Percentiles rank a stretch among this genome's conserved stretches.
These are phyloP conservation scores for Cyathus striatus DNA, from an alignment of 768 basidiomycete genomes.

Conservation along the genomic window DNA sequence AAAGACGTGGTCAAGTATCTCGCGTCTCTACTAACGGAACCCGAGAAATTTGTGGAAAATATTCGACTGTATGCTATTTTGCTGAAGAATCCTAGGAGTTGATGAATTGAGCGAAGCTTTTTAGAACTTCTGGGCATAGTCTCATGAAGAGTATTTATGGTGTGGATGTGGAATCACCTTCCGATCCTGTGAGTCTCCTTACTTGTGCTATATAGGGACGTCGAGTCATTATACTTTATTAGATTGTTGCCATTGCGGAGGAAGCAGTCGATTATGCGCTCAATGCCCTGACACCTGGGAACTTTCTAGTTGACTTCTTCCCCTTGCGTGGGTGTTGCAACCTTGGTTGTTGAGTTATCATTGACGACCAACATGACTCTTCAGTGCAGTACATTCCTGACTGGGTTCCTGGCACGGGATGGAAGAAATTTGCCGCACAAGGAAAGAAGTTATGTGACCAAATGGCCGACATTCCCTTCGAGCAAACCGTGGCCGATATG, in stretches of 20 bases:
- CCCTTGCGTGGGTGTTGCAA: conserved; percentile 11
- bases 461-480: conserved; percentile 33
- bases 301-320: conserved; percentile 21
- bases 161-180: conserved; percentile 12
- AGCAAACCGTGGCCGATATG: conserved; percentile 23
- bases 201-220: neutral
- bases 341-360: neutral
- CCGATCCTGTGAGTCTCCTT: conserved; percentile 13
- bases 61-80: conserved; percentile 17
- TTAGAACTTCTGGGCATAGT: conserved; percentile 16
- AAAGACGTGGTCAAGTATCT: conserved; percentile 15
- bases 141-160: conserved; percentile 19
- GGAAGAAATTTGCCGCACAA: conserved; percentile 29
- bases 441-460: conserved; percentile 23
- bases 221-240: neutral
- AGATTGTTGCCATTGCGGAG: conserved; percentile 18
- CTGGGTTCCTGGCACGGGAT: conserved; percentile 43
- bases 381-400: conserved; percentile 18
- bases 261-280: conserved; percentile 14
- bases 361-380: neutral
- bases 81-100: neutral
- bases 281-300: conserved; percentile 18
- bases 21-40: conserved; percentile 11
- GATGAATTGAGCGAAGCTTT: neutral
- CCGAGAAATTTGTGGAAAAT: conserved; percentile 17